Conservation (phyloP, 257 asterid genomes). For the Primulina tabacum region DNA sequence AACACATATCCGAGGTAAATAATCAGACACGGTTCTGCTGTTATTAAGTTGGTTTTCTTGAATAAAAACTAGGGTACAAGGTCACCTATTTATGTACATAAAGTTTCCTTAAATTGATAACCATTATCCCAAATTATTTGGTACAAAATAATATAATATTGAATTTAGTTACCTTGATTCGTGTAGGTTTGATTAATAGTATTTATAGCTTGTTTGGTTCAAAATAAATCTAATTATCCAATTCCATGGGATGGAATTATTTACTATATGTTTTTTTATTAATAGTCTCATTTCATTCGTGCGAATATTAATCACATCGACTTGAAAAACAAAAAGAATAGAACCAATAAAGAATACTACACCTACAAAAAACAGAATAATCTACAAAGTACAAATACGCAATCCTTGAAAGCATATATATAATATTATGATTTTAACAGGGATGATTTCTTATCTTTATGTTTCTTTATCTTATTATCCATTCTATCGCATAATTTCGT, state of each 20-base stretch:
- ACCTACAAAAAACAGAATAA: background rate
- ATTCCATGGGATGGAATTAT: background rate
- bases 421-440: background rate
- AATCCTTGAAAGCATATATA: background rate
- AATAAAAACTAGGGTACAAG: background rate
- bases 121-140: background rate
- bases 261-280: background rate
- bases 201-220: background rate
- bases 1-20: background rate
- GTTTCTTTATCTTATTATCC: background rate
- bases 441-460: background rate
- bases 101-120: background rate
- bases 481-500: background rate
- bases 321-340: background rate
- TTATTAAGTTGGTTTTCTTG: background rate
- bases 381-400: background rate
- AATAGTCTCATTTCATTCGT: background rate
- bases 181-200: background rate
- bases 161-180: background rate
- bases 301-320: background rate
- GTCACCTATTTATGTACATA: background rate
- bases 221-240: background rate
- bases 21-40: too few species aligned
- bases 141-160: background rate
- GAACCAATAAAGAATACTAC: background rate